Percentiles rank a stretch among this genome's conserved stretches.
Evolutionary conservation across 2,329 filamentous ascomycete genomes (phyloP).

Genomic region (Xylaria sp.): DNA sequence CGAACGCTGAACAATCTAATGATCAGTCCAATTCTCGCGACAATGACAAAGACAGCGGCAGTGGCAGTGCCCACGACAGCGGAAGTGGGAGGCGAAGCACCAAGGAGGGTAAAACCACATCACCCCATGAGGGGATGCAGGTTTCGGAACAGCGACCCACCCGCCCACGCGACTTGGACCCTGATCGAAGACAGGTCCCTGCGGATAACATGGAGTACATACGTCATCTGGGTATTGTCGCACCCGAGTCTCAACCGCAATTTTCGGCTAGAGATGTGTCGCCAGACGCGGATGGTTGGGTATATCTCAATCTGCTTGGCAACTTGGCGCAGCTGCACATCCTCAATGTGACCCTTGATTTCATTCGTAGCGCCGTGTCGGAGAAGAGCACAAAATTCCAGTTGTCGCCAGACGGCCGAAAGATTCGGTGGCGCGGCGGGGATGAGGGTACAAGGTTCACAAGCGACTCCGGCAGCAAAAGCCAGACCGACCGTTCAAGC

Average conservation of each 20-base stretch:
- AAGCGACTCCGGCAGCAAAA: constrained; percentile 63
- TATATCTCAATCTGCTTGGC: constrained; percentile 80
- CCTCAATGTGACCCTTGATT: constrained; percentile 79
- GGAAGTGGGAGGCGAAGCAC: constrained; percentile 19
- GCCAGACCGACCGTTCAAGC: constrained; percentile 53
- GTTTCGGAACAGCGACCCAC: constrained; percentile 77
- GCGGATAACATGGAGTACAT: constrained; percentile 82
- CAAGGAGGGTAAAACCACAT: constrained; percentile 40
- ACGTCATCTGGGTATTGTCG: constrained; percentile 71
- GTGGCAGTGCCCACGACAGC: constrained; percentile 15
- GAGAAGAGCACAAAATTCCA: constrained; percentile 78
- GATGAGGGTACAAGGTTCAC: constrained; percentile 67
- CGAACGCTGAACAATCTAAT: constrained; percentile 54
- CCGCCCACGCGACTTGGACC: constrained; percentile 76
- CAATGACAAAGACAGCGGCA: constrained; percentile 37
- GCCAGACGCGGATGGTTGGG: constrained; percentile 74
- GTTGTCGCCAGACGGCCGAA: constrained; percentile 76
- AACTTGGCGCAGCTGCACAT: constrained; percentile 87
- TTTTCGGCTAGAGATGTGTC: constrained; percentile 56
- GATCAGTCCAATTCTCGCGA: constrained; percentile 53
- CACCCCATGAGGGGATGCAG: constrained; percentile 44
- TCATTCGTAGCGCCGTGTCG: constrained; percentile 73
- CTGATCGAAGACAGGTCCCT: constrained; percentile 75
- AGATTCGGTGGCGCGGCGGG: constrained; percentile 80
- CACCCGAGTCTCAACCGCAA: constrained; percentile 58